phyloP scores from a whole-genome alignment of 2,329 filamentous ascomycete species.

The Fusarium avenaceum region DNA sequence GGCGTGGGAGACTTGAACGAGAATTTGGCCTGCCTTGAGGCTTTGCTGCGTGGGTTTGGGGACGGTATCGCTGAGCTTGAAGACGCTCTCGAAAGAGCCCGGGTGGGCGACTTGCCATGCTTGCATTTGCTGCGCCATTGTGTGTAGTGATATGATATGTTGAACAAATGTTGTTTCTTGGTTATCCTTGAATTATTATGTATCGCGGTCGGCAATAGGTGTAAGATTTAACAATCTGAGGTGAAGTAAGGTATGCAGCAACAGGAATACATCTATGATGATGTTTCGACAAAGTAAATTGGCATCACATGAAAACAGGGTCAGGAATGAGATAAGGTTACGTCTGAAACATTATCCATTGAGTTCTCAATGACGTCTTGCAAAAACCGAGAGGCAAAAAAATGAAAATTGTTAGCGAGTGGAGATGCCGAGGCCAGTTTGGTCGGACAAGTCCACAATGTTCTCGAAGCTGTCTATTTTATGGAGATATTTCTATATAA shows the following conservation, averaged over 20 bases:
- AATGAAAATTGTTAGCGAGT: slow-evolving; percentile 14
- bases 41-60: slow-evolving; percentile 36
- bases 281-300: not conserved
- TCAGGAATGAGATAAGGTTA: slow-evolving; percentile 1
- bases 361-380: slow-evolving; percentile 34
- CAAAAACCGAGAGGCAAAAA: not conserved
- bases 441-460: slow-evolving; percentile 8
- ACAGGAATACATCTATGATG: not conserved
- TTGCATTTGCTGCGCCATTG: slow-evolving; percentile 44
- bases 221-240: not conserved
- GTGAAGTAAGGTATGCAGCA: not conserved
- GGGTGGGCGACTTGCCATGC: slow-evolving; percentile 50
- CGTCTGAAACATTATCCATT: not conserved
- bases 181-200: not conserved
- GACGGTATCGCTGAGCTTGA: slow-evolving; percentile 40
- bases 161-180: not conserved
- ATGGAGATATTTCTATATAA: slow-evolving; percentile 1
- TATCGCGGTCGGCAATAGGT: too few relatives aligned
- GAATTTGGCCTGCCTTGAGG: slow-evolving; percentile 52
- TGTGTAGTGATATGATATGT: not conserved
- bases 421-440: slow-evolving; percentile 22
- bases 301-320: not conserved
- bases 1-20: slow-evolving; percentile 60
- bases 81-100: slow-evolving; percentile 43
- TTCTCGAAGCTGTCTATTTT: slow-evolving; percentile 4